Percentiles rank a stretch among this genome's conserved stretches.
Conservation (phyloP, 768 basidiomycete species). For the Naganishia vishniacii region DNA sequence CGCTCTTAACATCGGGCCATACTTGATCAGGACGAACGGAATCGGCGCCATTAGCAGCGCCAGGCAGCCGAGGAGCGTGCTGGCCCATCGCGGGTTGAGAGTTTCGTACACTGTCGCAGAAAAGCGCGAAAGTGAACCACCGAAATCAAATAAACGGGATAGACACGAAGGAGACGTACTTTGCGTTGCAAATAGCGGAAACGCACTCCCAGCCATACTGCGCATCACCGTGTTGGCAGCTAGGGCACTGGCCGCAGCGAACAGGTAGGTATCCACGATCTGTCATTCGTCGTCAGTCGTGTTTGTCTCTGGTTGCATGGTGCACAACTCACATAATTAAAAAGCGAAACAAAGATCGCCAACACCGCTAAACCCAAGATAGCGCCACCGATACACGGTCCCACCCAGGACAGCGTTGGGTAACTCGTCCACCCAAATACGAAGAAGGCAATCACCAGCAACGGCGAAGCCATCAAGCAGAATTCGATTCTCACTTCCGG, state of each 20-base stretch:
- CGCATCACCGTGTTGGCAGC: slow-evolving; percentile 43
- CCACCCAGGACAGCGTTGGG: slow-evolving; percentile 46
- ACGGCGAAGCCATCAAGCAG: slow-evolving; percentile 45
- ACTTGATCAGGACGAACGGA: slow-evolving; percentile 42
- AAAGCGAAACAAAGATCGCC: slow-evolving; percentile 44
- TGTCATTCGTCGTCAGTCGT: slow-evolving; percentile 25
- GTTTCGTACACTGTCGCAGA: slow-evolving; percentile 49
- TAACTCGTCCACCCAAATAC: slow-evolving; percentile 51
- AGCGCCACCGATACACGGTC: slow-evolving; percentile 39
- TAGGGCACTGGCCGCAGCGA: slow-evolving; percentile 50
- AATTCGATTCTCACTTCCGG: slow-evolving; percentile 48
- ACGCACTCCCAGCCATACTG: slow-evolving; percentile 25
- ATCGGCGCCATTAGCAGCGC: slow-evolving; percentile 35
- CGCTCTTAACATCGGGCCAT: slow-evolving; percentile 39
- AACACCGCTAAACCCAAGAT: slow-evolving; percentile 43
- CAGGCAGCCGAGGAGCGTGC: slow-evolving; percentile 42
- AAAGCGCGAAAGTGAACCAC: slow-evolving; percentile 23
- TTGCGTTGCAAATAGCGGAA: slow-evolving; percentile 23
- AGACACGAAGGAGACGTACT: neutral
- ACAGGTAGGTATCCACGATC: slow-evolving; percentile 50
- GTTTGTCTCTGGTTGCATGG: neutral
- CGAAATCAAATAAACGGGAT: neutral
- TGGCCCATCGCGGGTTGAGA: slow-evolving; percentile 50
- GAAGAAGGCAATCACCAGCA: slow-evolving; percentile 49
- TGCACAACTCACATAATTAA: slow-evolving; percentile 37